Percentiles rank a stretch among this genome's conserved stretches.
Evolutionary conservation across 1,284 basidiomycete genomes (phyloP).

Genomic region (Rhodotorula sp.): DNA sequence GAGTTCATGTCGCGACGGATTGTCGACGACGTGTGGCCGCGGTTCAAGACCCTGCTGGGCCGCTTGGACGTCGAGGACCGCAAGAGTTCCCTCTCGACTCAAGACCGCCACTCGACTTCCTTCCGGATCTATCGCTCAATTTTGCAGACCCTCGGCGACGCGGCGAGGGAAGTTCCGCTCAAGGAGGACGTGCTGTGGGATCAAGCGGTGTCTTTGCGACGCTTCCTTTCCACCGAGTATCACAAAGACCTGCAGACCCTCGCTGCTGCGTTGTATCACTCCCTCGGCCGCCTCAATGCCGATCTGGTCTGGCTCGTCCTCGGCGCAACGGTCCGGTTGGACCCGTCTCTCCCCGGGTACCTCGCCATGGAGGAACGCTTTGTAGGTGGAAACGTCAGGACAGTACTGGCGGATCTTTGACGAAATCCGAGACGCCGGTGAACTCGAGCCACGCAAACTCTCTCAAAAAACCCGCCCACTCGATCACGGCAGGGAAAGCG

Average conservation of each 20-base stretch:
- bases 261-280: conserved; percentile 65
- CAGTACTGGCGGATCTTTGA: not conserved
- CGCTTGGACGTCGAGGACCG: conserved; percentile 59
- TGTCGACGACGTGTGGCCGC: conserved; percentile 88
- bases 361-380: not conserved
- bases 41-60: conserved; percentile 68
- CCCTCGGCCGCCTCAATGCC: conserved; percentile 62
- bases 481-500: not conserved
- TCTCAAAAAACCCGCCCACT: too few relatives aligned
- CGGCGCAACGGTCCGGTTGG: conserved; percentile 47
- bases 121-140: conserved; percentile 73
- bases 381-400: not conserved
- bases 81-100: conserved; percentile 53
- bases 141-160: conserved; percentile 66
- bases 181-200: conserved; percentile 75
- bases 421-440: not conserved
- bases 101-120: conserved; percentile 64
- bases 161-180: conserved; percentile 63
- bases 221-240: conserved; percentile 64
- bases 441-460: not conserved
- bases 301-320: conserved; percentile 82
- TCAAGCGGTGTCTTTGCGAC: conserved; percentile 66
- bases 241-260: conserved; percentile 70
- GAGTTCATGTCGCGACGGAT: conserved; percentile 77
- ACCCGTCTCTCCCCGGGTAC: not conserved